These are phyloP conservation scores for Spiromastix sp. DNA, from an alignment of 2,329 filamentous ascomycete species.

Conservation along the genomic window DNA sequence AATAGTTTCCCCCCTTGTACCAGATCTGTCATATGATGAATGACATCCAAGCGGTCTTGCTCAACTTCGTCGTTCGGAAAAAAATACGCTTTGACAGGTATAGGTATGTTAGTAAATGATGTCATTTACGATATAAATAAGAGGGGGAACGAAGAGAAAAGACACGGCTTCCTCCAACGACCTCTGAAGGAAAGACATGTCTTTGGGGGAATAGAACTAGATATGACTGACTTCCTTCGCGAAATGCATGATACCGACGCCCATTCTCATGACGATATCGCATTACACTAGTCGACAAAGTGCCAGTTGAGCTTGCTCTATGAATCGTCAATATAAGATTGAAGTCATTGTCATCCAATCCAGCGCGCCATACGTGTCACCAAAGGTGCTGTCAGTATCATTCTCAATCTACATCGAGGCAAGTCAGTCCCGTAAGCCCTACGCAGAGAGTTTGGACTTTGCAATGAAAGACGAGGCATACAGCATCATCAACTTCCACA, in stretches of 20 bases:
- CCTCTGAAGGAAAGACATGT: not conserved
- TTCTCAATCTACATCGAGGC: too few relatives aligned
- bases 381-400: not conserved
- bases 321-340: too few relatives aligned
- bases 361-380: too few relatives aligned
- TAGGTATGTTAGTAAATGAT: conserved; percentile 6
- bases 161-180: not conserved
- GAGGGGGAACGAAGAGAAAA: not conserved
- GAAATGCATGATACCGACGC: conserved; percentile 12
- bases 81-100: conserved; percentile 7
- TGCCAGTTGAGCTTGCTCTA: conserved; percentile 6
- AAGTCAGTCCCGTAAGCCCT: too few relatives aligned
- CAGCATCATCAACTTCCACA: too few relatives aligned
- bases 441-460: too few relatives aligned
- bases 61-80: conserved; percentile 13
- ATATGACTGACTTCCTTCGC: conserved; percentile 9
- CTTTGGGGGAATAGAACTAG: too few relatives aligned
- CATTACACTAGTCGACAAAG: conserved; percentile 9
- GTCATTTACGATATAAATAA: not conserved
- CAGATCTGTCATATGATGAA: conserved; percentile 36
- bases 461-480: too few relatives aligned
- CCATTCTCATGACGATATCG: conserved; percentile 14
- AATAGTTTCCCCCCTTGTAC: conserved; percentile 35
- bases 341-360: too few relatives aligned
- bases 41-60: conserved; percentile 15